A percentile compares a stretch with the other conserved stretches of the same genome.
phyloP scores from a whole-genome alignment of 192 early-diverging fungal genomes.

The Cladochytrium replicatum region DNA sequence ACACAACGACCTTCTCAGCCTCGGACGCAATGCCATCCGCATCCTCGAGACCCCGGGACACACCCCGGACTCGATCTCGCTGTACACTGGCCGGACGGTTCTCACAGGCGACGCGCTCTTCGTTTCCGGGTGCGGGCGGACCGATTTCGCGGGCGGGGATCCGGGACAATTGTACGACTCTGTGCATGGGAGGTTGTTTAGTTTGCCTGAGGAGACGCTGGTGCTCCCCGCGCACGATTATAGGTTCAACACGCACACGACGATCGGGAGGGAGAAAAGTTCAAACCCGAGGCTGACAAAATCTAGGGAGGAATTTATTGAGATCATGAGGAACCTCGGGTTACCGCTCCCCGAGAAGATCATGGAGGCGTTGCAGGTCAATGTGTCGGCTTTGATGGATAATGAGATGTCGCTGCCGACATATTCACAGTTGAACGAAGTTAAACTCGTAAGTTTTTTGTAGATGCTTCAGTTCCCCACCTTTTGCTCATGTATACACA shows the following conservation, averaged over 20 bases:
- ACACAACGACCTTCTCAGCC: too few relatives aligned
- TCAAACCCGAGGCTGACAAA: slow-evolving; percentile 17
- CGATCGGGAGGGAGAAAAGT: slow-evolving; percentile 16
- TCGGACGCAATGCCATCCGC: slow-evolving; percentile 8
- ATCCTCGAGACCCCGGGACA: slow-evolving; percentile 17
- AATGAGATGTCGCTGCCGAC: too few relatives aligned
- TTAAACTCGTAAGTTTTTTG: too few relatives aligned
- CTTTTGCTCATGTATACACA: too few relatives aligned
- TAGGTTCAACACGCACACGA: slow-evolving; percentile 3
- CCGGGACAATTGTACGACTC: slow-evolving; percentile 8
- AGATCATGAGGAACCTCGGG: slow-evolving; percentile 14
- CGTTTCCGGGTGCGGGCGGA: slow-evolving; percentile 19
- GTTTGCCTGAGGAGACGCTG: slow-evolving; percentile 7
- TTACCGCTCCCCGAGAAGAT: too few relatives aligned
- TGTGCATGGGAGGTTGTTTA: slow-evolving; percentile 14
- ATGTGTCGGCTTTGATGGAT: too few relatives aligned
- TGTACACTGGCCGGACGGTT: slow-evolving; percentile 6
- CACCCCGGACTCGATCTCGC: slow-evolving; percentile 17
- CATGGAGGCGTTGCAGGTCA: too few relatives aligned
- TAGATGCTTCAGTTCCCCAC: too few relatives aligned
- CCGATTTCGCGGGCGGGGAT: slow-evolving; percentile 18
- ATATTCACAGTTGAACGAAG: too few relatives aligned
- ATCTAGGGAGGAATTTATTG: slow-evolving; percentile 12
- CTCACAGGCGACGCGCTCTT: slow-evolving; percentile 19
- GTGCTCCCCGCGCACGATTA: slow-evolving; percentile 21